phyloP scores from a whole-genome alignment of 345 rosid genomes.

The Euclidium syriacum region DNA sequence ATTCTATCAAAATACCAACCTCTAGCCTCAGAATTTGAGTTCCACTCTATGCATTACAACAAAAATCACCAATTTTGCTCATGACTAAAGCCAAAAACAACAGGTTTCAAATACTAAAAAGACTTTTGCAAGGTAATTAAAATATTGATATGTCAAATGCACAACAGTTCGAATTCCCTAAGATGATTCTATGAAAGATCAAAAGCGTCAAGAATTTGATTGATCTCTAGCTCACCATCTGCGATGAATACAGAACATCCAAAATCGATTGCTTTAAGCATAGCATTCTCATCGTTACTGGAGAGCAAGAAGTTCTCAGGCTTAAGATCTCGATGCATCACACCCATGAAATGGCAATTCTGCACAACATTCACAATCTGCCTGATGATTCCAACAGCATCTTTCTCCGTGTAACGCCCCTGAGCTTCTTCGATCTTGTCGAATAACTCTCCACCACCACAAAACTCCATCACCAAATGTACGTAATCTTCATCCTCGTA shows the following conservation, averaged over 20 bases:
- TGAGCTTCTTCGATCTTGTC: conserved; percentile 51
- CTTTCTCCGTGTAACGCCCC: conserved; percentile 56
- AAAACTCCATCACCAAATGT: conserved; percentile 68
- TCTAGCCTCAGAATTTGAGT: no score
- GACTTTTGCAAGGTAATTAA: no score
- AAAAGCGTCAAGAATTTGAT: neutral
- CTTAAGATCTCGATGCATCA: conserved; percentile 64
- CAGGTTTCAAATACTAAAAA: no score
- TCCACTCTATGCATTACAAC: no score
- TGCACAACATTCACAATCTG: conserved; percentile 54
- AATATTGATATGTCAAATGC: no score
- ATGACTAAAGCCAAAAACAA: no score
- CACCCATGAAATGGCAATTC: conserved; percentile 59
- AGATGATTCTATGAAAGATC: no score
- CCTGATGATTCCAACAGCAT: conserved; percentile 46
- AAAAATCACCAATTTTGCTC: no score
- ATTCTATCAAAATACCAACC: no score
- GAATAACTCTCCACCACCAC: conserved; percentile 69
- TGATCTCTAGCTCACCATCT: conserved; percentile 35
- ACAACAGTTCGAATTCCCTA: no score
- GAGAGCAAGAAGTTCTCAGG: conserved; percentile 68
- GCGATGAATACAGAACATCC: conserved; percentile 60
- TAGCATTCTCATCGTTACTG: conserved; percentile 40
- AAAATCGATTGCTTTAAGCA: conserved; percentile 64
- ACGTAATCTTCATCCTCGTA: conserved; percentile 54